These are phyloP conservation scores for Calonectria pseudoreteaudii DNA, from an alignment of 2,329 filamentous ascomycete genomes.

Conservation along the genomic window DNA sequence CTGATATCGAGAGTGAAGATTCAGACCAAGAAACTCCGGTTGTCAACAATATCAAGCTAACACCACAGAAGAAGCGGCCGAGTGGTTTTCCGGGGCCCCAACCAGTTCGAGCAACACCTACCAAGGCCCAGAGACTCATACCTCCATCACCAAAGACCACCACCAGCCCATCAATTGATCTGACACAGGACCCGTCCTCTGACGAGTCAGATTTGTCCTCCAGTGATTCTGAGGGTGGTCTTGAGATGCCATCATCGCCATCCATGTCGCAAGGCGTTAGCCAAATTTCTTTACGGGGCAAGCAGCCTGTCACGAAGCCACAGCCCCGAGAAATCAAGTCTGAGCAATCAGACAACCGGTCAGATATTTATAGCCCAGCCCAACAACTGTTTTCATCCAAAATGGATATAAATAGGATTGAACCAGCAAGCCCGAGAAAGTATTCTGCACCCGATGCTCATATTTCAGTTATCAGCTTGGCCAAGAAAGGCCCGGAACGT, in stretches of 20 bases:
- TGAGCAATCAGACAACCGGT: not conserved
- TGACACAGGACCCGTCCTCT: not conserved
- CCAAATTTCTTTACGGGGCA: not conserved
- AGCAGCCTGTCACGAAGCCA: not conserved
- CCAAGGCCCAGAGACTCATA: not conserved
- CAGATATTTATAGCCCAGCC: not conserved
- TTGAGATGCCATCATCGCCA: not conserved
- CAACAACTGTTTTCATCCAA: not conserved
- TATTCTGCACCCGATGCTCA: not conserved
- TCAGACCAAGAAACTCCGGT: not conserved
- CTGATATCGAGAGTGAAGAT: constrained; percentile 2
- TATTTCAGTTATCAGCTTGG: not conserved
- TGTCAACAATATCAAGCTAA: not conserved
- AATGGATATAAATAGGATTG: too few species aligned
- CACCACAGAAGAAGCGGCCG: not conserved
- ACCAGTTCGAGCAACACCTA: not conserved
- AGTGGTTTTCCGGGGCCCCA: not conserved
- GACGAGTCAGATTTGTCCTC: not conserved
- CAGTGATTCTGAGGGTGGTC: not conserved
- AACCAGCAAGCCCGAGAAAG: not conserved
- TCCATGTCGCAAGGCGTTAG: not conserved
- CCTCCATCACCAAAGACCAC: too few species aligned
- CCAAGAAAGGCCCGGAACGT: not conserved
- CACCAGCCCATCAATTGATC: not conserved
- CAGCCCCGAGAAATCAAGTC: not conserved